phyloP scores from a whole-genome alignment of 441 rosid genomes.

The Mallotus japonicus region DNA sequence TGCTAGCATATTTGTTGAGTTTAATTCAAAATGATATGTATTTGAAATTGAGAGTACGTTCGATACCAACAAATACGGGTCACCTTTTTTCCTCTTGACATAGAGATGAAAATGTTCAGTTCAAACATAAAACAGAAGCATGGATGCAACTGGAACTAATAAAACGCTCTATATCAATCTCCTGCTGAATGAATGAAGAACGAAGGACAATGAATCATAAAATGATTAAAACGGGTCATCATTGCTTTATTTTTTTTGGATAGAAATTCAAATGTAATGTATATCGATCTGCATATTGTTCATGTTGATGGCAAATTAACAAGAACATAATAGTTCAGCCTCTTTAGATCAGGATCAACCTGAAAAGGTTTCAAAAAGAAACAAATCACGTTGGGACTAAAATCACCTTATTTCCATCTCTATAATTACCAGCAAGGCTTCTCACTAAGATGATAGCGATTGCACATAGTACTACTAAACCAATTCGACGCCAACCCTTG shows the following conservation, averaged over 20 bases:
- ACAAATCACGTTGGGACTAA: slow-evolving; percentile 42
- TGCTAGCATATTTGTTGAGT: too few relatives aligned
- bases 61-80: too few relatives aligned
- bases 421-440: slow-evolving; percentile 15
- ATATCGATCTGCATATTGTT: neutral
- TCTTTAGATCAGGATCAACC: neutral
- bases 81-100: too few relatives aligned
- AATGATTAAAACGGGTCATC: neutral
- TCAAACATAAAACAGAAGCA: neutral
- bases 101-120: neutral
- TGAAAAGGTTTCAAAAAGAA: neutral
- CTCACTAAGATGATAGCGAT: slow-evolving; percentile 23
- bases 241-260: neutral
- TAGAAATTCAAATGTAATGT: neutral
- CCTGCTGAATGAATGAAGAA: too few relatives aligned
- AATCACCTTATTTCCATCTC: slow-evolving; percentile 22
- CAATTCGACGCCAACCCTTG: slow-evolving; percentile 25
- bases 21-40: too few relatives aligned
- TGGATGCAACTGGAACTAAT: neutral
- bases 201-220: too few relatives aligned
- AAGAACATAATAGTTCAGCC: neutral
- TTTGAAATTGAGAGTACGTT: too few relatives aligned
- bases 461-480: slow-evolving; percentile 7
- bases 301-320: neutral
- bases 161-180: too few relatives aligned